Evolutionary conservation across 2,329 filamentous ascomycete species (phyloP).

Genomic region (Metarhizium sp.): DNA sequence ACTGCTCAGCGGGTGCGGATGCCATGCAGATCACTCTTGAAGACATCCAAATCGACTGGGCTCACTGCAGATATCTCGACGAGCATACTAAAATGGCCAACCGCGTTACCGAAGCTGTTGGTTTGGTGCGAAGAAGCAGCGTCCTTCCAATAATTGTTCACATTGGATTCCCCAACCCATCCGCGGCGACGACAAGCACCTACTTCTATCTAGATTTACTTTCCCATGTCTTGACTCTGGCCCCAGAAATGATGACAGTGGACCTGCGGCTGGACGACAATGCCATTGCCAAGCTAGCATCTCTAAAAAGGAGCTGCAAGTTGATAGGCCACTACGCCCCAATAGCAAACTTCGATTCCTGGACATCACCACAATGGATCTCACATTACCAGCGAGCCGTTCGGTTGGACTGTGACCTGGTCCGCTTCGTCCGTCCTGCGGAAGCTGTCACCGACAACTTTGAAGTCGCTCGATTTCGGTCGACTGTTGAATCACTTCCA

Average conservation of each 20-base stretch:
- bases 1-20: conserved; percentile 56
- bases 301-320: conserved; percentile 44
- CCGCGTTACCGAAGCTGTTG: conserved; percentile 48
- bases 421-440: conserved; percentile 51
- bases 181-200: conserved; percentile 11
- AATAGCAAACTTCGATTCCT: conserved; percentile 34
- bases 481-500: conserved; percentile 32
- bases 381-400: conserved; percentile 49
- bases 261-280: conserved; percentile 48
- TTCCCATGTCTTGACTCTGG: conserved; percentile 50
- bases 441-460: conserved; percentile 52
- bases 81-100: conserved; percentile 26
- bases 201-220: conserved; percentile 45
- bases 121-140: conserved; percentile 52
- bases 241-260: conserved; percentile 53
- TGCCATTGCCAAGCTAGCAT: conserved; percentile 39
- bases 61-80: conserved; percentile 8
- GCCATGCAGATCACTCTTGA: conserved; percentile 52
- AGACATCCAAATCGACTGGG: conserved; percentile 24
- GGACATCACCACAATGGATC: conserved; percentile 47
- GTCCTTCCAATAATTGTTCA: conserved; percentile 51
- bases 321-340: conserved; percentile 49
- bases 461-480: conserved; percentile 45
- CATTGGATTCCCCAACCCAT: conserved; percentile 25
- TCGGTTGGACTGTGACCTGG: conserved; percentile 49